Evolutionary conservation across 1,139 yeast genomes (phyloP).

Genomic region (Geotrichum europaeum): DNA sequence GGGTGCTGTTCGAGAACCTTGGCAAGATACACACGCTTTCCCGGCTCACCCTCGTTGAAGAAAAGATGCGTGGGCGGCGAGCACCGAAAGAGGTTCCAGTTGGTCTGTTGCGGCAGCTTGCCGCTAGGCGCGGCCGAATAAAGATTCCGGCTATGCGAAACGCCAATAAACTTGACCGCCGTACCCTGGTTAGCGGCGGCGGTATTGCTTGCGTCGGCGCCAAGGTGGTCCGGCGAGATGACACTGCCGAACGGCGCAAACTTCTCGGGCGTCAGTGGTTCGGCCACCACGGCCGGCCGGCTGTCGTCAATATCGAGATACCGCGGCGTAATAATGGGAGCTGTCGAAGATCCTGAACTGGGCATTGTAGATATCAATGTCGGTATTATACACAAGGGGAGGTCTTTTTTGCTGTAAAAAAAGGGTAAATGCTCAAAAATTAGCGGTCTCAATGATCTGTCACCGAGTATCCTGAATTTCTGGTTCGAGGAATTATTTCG

Average conservation of each 20-base stretch:
- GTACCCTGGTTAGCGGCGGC: slow-evolving; percentile 88
- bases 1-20: slow-evolving; percentile 89
- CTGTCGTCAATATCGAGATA: not conserved
- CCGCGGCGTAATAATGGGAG: not conserved
- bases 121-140: slow-evolving; percentile 46
- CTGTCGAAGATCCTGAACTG: not conserved
- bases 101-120: slow-evolving; percentile 45
- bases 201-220: slow-evolving; percentile 35
- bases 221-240: slow-evolving; percentile 51
- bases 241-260: slow-evolving; percentile 51
- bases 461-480: too few relatives aligned
- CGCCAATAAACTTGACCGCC: slow-evolving; percentile 68
- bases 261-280: slow-evolving; percentile 43
- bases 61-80: slow-evolving; percentile 64
- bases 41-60: slow-evolving; percentile 8
- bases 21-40: slow-evolving; percentile 40
- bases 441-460: too few relatives aligned
- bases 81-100: slow-evolving; percentile 81
- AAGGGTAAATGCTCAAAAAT: too few relatives aligned
- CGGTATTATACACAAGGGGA: not conserved
- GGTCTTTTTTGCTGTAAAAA: not conserved
- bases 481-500: too few relatives aligned
- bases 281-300: slow-evolving; percentile 26
- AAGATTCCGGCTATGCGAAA: slow-evolving; percentile 58
- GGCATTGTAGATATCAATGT: not conserved